Base-by-base conservation (phyloP, 768 basidiomycete species). In the Hygrocybe punicea region DNA sequence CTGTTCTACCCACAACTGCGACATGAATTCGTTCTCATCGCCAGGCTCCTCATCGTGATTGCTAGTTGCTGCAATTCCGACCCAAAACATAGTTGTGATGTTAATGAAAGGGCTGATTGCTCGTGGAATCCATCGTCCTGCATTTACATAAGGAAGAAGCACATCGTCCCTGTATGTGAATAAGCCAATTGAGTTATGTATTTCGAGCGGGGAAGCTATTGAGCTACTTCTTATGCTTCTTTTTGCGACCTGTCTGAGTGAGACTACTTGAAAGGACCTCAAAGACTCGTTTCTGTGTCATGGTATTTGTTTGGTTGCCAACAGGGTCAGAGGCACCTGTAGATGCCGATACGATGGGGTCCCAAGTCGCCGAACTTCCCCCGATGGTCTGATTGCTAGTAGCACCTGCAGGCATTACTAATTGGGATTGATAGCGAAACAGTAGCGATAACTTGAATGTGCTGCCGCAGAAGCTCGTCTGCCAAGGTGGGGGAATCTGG, bases 41-140 rank as follows among this genome's bases (percentile, higher is more conserved):
- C n/a, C n/a, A n/a, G n/a, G n/a, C n/a, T n/a, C n/a, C n/a, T n/a
- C n/a, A n/a, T 49, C 48, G 11, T 23, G 17, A 49, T 13, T 23
- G 23, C 8, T n/a, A 49, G 36, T 39, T 39, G 36, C 36, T 24
- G 24, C 48, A 8, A 49, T 49, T 8, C 23, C 48, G 21, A 49
- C 48, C 8, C 23, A n/a, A 6, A 49, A n/a, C n/a, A n/a, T n/a
- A n/a, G n/a, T n/a, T n/a, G n/a, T n/a, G n/a, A n/a, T n/a, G n/a
- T n/a, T n/a, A 10, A 49, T n/a, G 36, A 49, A 49, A 29, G 48
- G 48, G 24, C 23, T 23, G 25, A 49, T 49, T 11, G 13, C 24
- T 23, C 48, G 23, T 33, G 48, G 48, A 49, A 49, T 49, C 48
- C 48, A 49, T 9, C 23, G 48, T 23, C 48, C 48, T n/a, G 48